Percentiles rank a stretch among this genome's conserved stretches.
These are phyloP conservation scores for Candida labiduridarum DNA, from an alignment of 1,139 yeast genomes.

Conservation along the genomic window DNA sequence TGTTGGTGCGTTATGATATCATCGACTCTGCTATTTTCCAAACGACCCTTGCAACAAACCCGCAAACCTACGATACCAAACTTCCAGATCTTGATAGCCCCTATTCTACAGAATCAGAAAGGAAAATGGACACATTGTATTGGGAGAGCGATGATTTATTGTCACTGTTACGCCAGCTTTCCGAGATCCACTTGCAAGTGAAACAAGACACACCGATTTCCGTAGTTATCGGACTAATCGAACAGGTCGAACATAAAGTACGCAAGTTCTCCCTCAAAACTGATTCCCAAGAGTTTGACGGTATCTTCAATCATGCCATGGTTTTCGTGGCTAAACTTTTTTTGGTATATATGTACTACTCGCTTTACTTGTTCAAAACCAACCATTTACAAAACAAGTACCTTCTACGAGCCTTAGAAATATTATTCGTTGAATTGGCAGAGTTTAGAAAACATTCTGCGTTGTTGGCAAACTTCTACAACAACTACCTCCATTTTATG, in stretches of 20 bases:
- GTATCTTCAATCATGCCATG: slow-evolving; percentile 8
- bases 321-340: slow-evolving; percentile 18
- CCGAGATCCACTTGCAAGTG: background rate
- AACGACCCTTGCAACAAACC: slow-evolving; percentile 12
- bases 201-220: background rate
- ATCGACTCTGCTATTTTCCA: slow-evolving; percentile 19
- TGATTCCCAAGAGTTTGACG: slow-evolving; percentile 1
- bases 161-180: slow-evolving; percentile 10
- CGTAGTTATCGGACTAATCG: background rate
- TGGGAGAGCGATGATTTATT: slow-evolving; percentile 14
- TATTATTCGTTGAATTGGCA: slow-evolving; percentile 23
- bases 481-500: slow-evolving; percentile 16
- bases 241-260: background rate
- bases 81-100: slow-evolving; percentile 22
- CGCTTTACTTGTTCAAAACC: slow-evolving; percentile 22
- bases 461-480: slow-evolving; percentile 15
- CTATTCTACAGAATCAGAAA: slow-evolving; percentile 22
- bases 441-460: slow-evolving; percentile 17
- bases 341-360: slow-evolving; percentile 22
- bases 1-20: slow-evolving; percentile 23
- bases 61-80: slow-evolving; percentile 23
- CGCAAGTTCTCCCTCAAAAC: background rate
- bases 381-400: slow-evolving; percentile 25
- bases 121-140: slow-evolving; percentile 19
- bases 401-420: slow-evolving; percentile 23